Evolutionary conservation across 345 rosid species (phyloP).

Genomic region (Tarenaya hassleriana): DNA sequence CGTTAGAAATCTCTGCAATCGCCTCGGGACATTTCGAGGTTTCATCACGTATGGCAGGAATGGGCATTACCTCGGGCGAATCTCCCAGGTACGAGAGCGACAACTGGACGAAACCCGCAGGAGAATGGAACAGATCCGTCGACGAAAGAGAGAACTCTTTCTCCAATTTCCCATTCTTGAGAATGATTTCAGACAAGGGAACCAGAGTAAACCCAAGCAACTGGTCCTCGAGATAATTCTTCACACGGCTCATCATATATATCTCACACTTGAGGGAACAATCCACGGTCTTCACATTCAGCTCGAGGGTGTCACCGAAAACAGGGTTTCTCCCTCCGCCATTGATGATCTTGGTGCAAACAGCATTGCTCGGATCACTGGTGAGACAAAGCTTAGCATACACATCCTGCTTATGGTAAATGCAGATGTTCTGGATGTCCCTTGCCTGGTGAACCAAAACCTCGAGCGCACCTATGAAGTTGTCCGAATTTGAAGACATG

Average conservation of each 20-base stretch:
- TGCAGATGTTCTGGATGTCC: constrained; percentile 96
- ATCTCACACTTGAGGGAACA: constrained; percentile 87
- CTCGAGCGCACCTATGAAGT: constrained; percentile 56
- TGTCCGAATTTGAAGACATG: constrained; percentile 26
- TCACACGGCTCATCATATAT: constrained; percentile 97
- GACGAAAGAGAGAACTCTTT: constrained; percentile 95
- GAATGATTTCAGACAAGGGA: constrained; percentile 76
- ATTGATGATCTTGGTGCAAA: constrained; percentile 84
- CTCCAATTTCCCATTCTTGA: constrained; percentile 62
- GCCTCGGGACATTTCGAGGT: constrained; percentile 36
- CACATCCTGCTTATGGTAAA: constrained; percentile 98
- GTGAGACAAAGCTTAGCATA: constrained; percentile 93
- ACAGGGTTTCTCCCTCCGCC: constrained; percentile 99
- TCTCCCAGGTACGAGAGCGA: constrained; percentile 69
- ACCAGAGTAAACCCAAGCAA: constrained; percentile 82
- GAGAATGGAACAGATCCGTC: constrained; percentile 84
- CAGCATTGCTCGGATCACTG: constrained; percentile 54
- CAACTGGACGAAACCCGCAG: constrained; percentile 83
- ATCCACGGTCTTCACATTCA: constrained; percentile 57
- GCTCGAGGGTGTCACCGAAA: constrained; percentile 62
- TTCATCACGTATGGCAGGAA: constrained; percentile 49
- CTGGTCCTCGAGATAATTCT: constrained; percentile 96
- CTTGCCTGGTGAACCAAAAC: constrained; percentile 87
- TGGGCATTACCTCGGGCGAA: constrained; percentile 89
- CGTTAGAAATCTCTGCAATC: constrained; percentile 42